A percentile compares a stretch with the other conserved stretches of the same genome.
Evolutionary conservation across 371 early-diverging fungal genomes (phyloP).

Genomic region (Thermomucor indicae-seudaticae): DNA sequence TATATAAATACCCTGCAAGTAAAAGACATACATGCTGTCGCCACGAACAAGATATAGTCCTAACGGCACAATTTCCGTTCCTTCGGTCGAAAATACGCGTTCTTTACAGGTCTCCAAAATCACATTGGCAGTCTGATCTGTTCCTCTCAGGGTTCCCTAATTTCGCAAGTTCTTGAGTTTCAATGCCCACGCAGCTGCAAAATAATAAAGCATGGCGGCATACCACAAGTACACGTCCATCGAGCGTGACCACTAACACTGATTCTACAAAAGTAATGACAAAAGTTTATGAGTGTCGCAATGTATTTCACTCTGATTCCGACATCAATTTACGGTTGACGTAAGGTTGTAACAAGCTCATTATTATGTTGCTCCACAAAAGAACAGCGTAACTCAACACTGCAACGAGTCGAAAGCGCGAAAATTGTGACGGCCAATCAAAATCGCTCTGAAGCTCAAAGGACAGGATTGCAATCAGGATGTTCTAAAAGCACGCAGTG

Average conservation of each 20-base stretch:
- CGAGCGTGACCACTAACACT: constrained; percentile 55
- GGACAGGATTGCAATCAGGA: too few relatives aligned
- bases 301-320: not conserved
- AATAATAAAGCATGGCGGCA: not conserved
- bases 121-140: constrained; percentile 78
- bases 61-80: constrained; percentile 66
- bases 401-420: too few relatives aligned
- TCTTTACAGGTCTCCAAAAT: constrained; percentile 71
- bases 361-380: too few relatives aligned
- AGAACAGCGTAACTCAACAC: too few relatives aligned
- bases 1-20: not conserved
- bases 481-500: too few relatives aligned
- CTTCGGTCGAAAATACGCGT: constrained; percentile 72
- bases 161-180: not conserved
- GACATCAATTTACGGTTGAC: constrained; percentile 23
- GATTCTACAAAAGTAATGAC: constrained; percentile 7
- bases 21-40: constrained; percentile 61
- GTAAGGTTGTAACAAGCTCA: constrained; percentile 36
- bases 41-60: constrained; percentile 82
- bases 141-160: constrained; percentile 72
- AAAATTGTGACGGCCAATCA: too few relatives aligned
- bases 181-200: not conserved
- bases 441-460: too few relatives aligned
- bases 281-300: not conserved
- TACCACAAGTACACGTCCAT: constrained; percentile 65